Percentiles rank a stretch among this genome's conserved stretches.
phyloP scores from a whole-genome alignment of 2,329 filamentous ascomycete species.

The Pseudocercospora cruenta region DNA sequence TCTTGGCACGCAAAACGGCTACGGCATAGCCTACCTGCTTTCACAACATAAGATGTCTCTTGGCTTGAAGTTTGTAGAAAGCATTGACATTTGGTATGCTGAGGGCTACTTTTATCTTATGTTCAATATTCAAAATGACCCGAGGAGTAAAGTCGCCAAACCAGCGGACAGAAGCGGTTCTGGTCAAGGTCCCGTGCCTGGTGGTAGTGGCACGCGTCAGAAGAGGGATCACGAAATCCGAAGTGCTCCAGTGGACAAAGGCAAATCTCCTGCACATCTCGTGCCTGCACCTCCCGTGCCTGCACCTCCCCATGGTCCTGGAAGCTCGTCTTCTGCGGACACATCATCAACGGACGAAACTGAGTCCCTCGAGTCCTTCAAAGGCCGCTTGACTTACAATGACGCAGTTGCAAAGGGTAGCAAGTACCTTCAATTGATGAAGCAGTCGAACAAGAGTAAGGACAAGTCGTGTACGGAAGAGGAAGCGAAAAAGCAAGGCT shows the following conservation, averaged over 20 bases:
- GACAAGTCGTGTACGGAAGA: not conserved
- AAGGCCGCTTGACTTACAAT: not conserved
- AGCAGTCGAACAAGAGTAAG: not conserved
- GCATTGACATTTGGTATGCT: conserved; percentile 6
- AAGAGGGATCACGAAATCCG: not conserved
- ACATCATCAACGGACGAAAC: not conserved
- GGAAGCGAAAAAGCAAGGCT: not conserved
- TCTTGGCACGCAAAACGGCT: conserved; percentile 11
- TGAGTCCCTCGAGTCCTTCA: not conserved
- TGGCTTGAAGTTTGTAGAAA: conserved; percentile 4
- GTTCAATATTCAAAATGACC: not conserved
- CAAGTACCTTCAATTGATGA: not conserved
- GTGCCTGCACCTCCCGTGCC: not conserved
- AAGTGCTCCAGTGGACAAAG: not conserved
- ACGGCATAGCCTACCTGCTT: conserved; percentile 6
- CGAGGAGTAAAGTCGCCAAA: no score
- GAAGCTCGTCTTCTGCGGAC: not conserved
- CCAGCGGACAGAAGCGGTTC: no score
- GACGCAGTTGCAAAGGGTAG: not conserved
- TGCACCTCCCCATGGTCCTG: not conserved
- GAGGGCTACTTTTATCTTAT: not conserved
- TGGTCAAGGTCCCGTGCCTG: no score
- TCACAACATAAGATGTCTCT: conserved; percentile 11
- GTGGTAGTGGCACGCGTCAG: no score
- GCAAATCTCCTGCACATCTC: not conserved